Conservation (phyloP, 805 yeast genomes). For the Ogataea pignaliae region DNA sequence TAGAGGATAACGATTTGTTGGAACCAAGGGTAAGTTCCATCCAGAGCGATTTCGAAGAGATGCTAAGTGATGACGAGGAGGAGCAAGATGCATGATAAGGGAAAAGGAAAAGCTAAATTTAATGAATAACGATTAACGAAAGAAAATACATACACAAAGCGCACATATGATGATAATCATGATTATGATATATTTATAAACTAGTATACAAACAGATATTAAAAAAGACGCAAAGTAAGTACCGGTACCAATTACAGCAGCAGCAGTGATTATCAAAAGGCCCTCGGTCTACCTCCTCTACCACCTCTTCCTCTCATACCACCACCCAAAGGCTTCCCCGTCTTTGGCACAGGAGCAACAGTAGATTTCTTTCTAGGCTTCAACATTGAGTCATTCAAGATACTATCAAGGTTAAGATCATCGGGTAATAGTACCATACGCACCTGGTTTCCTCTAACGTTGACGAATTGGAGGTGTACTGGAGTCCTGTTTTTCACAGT, state of each 20-base stretch:
- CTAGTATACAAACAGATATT: background rate
- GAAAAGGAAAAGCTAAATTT: background rate
- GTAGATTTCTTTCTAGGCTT: constrained; percentile 39
- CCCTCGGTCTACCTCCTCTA: constrained; percentile 26
- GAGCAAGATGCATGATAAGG: no score
- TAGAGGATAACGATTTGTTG: constrained; percentile 40
- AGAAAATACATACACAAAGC: background rate
- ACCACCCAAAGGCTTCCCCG: constrained; percentile 10
- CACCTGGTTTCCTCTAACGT: constrained; percentile 84
- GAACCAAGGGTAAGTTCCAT: constrained; percentile 36
- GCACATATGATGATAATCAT: background rate
- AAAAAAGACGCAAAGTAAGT: no score
- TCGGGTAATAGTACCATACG: constrained; percentile 84
- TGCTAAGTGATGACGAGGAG: constrained; percentile 18
- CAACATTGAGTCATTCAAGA: constrained; percentile 49
- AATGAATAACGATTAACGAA: constrained; percentile 7
- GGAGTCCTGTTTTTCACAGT: constrained; percentile 69
- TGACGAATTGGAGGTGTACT: constrained; percentile 67
- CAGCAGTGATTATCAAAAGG: background rate
- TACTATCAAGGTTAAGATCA: constrained; percentile 65
- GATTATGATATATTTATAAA: background rate
- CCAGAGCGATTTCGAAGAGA: constrained; percentile 30
- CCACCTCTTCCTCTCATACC: constrained; percentile 15
- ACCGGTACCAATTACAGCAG: no score
- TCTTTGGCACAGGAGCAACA: constrained; percentile 33